A percentile compares a stretch with the other conserved stretches of the same genome.
These are phyloP conservation scores for Annulohypoxylon stygium DNA, from an alignment of 495 filamentous ascomycete species.

Conservation along the genomic window DNA sequence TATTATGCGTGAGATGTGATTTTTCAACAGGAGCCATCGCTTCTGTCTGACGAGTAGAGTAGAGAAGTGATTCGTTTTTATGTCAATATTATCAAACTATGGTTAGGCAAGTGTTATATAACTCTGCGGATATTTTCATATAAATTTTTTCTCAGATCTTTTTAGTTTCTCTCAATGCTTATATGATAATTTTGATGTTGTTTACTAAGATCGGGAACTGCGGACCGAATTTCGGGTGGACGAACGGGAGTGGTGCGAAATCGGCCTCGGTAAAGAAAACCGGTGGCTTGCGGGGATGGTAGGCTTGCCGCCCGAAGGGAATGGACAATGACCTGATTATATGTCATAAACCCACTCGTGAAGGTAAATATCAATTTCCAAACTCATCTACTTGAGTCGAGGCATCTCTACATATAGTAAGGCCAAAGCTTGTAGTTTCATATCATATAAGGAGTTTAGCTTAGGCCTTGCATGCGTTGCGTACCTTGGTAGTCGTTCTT, in stretches of 20 bases:
- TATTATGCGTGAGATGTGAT: too few species aligned
- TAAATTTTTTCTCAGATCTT: background rate
- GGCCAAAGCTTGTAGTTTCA: constrained; percentile 1
- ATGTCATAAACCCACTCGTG: background rate
- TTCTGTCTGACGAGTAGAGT: too few species aligned
- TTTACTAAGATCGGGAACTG: background rate
- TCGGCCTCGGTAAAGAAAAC: constrained; percentile 34
- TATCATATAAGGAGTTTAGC: background rate
- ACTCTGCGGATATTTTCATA: background rate
- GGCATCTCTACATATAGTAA: constrained; percentile 6
- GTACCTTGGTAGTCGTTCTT: background rate
- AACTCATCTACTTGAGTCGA: background rate
- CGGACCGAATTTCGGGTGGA: constrained; percentile 22
- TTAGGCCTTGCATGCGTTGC: constrained; percentile 15
- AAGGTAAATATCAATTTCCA: background rate
- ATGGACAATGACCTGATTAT: constrained; percentile 20
- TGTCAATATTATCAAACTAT: too few species aligned
- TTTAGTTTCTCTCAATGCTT: background rate
- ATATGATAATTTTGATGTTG: background rate
- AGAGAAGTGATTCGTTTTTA: too few species aligned
- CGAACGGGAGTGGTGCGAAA: constrained; percentile 13
- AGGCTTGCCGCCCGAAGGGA: constrained; percentile 24
- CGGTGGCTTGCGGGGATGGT: constrained; percentile 25
- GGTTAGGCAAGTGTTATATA: too few species aligned
- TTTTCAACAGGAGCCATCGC: too few species aligned